Conservation (phyloP, 139 green algal species). For the Micromonas commoda region DNA sequence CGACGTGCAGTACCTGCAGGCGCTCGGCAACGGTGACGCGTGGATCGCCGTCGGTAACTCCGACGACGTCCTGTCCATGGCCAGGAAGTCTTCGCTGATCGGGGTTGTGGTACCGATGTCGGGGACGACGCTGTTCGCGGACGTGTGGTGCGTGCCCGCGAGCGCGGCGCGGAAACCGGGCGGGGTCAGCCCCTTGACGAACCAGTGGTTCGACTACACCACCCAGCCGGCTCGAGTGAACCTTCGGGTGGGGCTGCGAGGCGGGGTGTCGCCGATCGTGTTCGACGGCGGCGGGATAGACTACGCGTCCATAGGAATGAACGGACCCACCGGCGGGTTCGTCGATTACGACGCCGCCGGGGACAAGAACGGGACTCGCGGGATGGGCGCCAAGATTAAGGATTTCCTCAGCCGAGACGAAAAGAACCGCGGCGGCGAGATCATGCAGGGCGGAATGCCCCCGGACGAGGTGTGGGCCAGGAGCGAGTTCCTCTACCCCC, state of each 20-base stretch:
- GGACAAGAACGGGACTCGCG: not conserved
- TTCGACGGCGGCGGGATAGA: conserved; percentile 18
- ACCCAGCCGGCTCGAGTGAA: conserved; percentile 2
- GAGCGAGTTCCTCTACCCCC: conserved; percentile 12
- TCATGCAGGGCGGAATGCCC: conserved; percentile 13
- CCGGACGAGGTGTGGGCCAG: not conserved
- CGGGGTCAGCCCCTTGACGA: not conserved
- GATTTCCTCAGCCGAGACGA: too few relatives aligned
- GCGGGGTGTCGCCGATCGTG: not conserved
- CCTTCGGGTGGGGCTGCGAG: not conserved
- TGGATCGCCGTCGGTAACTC: conserved; percentile 57
- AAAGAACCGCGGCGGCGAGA: not conserved
- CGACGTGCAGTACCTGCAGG: conserved; percentile 34
- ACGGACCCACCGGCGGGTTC: not conserved
- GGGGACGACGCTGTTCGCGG: conserved; percentile 55
- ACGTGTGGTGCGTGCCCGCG: conserved; percentile 29
- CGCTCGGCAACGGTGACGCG: conserved; percentile 62
- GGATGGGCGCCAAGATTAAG: not conserved
- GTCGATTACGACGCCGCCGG: not conserved
- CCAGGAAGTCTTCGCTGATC: conserved; percentile 38
- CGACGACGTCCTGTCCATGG: conserved; percentile 33
- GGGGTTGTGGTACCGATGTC: conserved; percentile 53
- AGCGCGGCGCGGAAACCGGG: not conserved
- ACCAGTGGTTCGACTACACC: conserved; percentile 24
- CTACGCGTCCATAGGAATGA: not conserved